Percentiles rank a stretch among this genome's conserved stretches.
These are phyloP conservation scores for Prunus dulcis DNA, from an alignment of 306 rosid species.

Conservation along the genomic window DNA sequence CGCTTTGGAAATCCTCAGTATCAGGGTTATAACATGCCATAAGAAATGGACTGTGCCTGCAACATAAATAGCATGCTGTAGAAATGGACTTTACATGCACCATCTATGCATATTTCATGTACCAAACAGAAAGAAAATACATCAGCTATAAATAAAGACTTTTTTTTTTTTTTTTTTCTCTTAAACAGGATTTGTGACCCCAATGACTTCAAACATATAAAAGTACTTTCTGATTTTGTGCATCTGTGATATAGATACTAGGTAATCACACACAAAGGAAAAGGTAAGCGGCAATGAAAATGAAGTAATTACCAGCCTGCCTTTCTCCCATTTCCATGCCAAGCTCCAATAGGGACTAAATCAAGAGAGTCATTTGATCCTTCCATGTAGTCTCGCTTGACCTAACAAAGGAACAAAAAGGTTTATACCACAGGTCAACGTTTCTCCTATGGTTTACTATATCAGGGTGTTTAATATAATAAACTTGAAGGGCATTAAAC, in stretches of 20 bases:
- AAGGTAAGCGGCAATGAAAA: conserved; percentile 3
- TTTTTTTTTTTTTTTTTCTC: neutral
- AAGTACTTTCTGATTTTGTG: neutral
- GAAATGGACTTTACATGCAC: neutral
- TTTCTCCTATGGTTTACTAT: neutral
- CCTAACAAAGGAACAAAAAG: conserved; percentile 42
- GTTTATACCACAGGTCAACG: neutral
- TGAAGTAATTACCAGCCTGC: conserved; percentile 71
- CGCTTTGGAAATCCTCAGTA: conserved; percentile 85
- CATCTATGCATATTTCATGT: neutral
- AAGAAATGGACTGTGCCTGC: conserved; percentile 95
- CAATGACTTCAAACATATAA: neutral
- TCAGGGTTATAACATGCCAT: conserved; percentile 91
- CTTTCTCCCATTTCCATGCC: conserved; percentile 98
- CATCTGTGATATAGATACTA: conserved; percentile 3
- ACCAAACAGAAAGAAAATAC: neutral
- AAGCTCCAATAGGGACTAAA: conserved; percentile 91
- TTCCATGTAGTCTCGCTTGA: conserved; percentile 88
- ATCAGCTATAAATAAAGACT: neutral
- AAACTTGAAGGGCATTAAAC: conserved; percentile 32
- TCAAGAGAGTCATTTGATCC: conserved; percentile 83
- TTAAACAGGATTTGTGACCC: neutral
- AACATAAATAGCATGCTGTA: conserved; percentile 9
- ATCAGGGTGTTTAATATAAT: neutral
- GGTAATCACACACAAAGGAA: neutral